Conservation (phyloP, 768 basidiomycete genomes). For the Hebeloma cylindrosporum region DNA sequence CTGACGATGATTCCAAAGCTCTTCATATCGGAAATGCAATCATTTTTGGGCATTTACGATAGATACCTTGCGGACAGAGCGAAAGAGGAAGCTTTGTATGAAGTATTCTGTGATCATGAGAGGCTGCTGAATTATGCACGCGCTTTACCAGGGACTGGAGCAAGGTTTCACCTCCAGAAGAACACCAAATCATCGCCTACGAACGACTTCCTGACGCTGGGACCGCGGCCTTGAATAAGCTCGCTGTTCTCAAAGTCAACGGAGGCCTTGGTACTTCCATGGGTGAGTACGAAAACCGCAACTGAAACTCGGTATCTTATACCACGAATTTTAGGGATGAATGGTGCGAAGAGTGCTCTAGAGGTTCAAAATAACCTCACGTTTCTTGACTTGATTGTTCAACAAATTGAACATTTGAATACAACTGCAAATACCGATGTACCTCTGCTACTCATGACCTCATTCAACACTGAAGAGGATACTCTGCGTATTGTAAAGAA, state of each 20-base stretch:
- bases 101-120: constrained; percentile 44
- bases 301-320: too few species aligned
- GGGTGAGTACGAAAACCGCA: constrained; percentile 57
- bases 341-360: constrained; percentile 77
- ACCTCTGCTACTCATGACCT: constrained; percentile 90
- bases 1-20: constrained; percentile 31
- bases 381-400: constrained; percentile 81
- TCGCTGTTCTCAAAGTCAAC: constrained; percentile 86
- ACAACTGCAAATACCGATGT: constrained; percentile 69
- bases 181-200: constrained; percentile 73
- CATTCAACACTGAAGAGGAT: constrained; percentile 90
- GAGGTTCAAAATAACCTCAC: constrained; percentile 88
- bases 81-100: constrained; percentile 68
- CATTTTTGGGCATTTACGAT: constrained; percentile 81
- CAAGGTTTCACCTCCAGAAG: constrained; percentile 65
- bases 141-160: constrained; percentile 65
- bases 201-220: constrained; percentile 55
- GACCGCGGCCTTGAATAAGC: constrained; percentile 62
- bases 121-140: too few species aligned
- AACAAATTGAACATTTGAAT: constrained; percentile 88
- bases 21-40: constrained; percentile 82
- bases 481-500: constrained; percentile 85
- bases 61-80: constrained; percentile 75
- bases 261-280: constrained; percentile 86
- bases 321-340: constrained; percentile 56